Percentiles rank a stretch among this genome's conserved stretches.
Conservation (phyloP, 768 basidiomycete genomes). For the Coprinopsis cinerea region DNA sequence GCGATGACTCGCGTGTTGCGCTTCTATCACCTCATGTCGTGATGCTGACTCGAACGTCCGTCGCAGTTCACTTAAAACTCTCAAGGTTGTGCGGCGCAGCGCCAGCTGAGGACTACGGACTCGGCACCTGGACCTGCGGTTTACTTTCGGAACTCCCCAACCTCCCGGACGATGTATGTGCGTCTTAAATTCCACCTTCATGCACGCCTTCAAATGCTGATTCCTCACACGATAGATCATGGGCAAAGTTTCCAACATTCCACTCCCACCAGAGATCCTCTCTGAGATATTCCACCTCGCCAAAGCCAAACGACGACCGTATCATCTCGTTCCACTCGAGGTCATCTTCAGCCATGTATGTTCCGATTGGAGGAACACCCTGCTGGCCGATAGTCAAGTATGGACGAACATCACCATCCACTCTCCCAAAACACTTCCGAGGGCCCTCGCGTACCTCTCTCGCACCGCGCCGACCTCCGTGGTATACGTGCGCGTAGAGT, state of each 20-base stretch:
- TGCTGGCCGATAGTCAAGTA: background rate
- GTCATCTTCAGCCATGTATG: conserved; percentile 8
- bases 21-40: no score
- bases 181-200: no score
- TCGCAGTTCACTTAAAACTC: no score
- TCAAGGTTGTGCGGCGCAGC: no score
- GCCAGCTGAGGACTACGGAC: no score
- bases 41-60: no score
- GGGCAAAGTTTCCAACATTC: background rate
- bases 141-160: no score
- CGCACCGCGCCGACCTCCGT: background rate
- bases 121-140: no score
- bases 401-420: conserved; percentile 6
- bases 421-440: conserved; percentile 6
- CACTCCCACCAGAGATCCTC: conserved; percentile 6
- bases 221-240: background rate
- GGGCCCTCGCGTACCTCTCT: conserved; percentile 1
- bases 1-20: no score
- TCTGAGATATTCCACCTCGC: conserved; percentile 8
- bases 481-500: background rate
- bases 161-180: no score
- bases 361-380: background rate
- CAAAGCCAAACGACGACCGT: background rate
- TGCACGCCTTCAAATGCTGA: background rate
- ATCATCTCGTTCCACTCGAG: conserved; percentile 4